Base-by-base conservation (phyloP, 2,329 filamentous ascomycete species). In the Gnomoniopsis sp. region DNA sequence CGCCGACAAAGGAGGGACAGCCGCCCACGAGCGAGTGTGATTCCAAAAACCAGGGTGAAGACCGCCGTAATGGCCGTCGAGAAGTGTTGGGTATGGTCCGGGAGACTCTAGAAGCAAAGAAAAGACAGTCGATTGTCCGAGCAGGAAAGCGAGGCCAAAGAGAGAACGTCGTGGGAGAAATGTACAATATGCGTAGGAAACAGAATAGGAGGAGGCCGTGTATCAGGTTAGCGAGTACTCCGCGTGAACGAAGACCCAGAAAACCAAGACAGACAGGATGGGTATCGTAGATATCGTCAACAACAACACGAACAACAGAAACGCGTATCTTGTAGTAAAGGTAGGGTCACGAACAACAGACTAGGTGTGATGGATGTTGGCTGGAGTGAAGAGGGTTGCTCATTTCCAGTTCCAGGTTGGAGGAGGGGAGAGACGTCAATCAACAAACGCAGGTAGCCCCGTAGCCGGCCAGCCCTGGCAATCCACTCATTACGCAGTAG, bases 1-100 rank as follows among this genome's bases (percentile, higher is more conserved):
- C 55, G 55, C 55, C 48, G 49, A 58, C 47, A 55, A 58, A 58
- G 59, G 55, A 61, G 59, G 43, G 59, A 52, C 48, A 52, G 59
- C 48, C 59, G 58, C 50, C 51, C 47, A 52, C 51, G 22, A 46
- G 41, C 36, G 3, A 50, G 59, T 47, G n/a, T 34, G 49, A 54
- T 57, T 53, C 53, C 48, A 53, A 36, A 48, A 23, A 44, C n/a
- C 43, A 44, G 22, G n/a, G 26, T 34, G 12, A 22, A 21, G 38
- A 12, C 38, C 26, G 36, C 14, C 19, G n/a, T 17, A 19, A 22
- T 50, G 12, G 48, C 26, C 44, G 54, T 36, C 49, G 21, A 19
- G 55, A 53, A 53, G 36, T 26, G 23, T n/a, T 34, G 34, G 51
- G 38, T 46, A 44, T 11, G 12, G 12, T 41, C 26, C 8, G 30